phyloP scores from a whole-genome alignment of 805 yeast genomes.

The Candida railenensis region DNA sequence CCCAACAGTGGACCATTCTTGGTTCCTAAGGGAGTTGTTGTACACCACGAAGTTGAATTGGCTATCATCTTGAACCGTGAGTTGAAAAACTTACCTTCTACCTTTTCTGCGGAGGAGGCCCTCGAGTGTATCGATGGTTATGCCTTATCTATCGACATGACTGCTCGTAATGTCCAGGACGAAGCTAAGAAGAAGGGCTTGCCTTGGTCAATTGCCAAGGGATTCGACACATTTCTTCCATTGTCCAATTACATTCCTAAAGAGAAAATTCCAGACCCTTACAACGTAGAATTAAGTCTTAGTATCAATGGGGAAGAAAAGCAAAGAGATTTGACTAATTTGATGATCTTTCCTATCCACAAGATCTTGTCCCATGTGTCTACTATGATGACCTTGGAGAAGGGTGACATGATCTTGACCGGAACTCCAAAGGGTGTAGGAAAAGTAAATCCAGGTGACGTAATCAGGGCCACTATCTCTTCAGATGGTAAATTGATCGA shows the following conservation, averaged over 20 bases:
- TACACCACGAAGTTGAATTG: conserved; percentile 92
- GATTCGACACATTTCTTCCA: conserved; percentile 95
- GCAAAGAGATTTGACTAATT: conserved; percentile 72
- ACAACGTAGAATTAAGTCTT: conserved; percentile 61
- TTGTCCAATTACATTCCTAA: conserved; percentile 74
- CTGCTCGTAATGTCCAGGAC: conserved; percentile 94
- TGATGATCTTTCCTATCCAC: conserved; percentile 89
- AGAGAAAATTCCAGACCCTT: conserved; percentile 65
- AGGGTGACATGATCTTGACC: conserved; percentile 88
- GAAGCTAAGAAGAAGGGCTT: conserved; percentile 91
- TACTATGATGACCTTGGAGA: conserved; percentile 83
- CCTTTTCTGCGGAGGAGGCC: conserved; percentile 65
- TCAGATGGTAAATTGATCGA: conserved; percentile 57
- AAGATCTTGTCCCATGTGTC: conserved; percentile 78
- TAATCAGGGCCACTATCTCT: conserved; percentile 59
- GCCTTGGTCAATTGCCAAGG: conserved; percentile 97
- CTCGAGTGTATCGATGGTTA: conserved; percentile 80
- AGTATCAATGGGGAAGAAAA: conserved; percentile 67
- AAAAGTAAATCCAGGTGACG: conserved; percentile 73
- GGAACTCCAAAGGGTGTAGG: conserved; percentile 99
- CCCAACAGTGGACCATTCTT: conserved; percentile 69
- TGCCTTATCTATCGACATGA: conserved; percentile 87
- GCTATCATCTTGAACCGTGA: conserved; percentile 72
- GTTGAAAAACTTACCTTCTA: conserved; percentile 59
- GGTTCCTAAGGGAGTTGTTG: conserved; percentile 75